These are phyloP conservation scores for Penicillium tannophilum DNA, from an alignment of 495 filamentous ascomycete species.

Conservation along the genomic window DNA sequence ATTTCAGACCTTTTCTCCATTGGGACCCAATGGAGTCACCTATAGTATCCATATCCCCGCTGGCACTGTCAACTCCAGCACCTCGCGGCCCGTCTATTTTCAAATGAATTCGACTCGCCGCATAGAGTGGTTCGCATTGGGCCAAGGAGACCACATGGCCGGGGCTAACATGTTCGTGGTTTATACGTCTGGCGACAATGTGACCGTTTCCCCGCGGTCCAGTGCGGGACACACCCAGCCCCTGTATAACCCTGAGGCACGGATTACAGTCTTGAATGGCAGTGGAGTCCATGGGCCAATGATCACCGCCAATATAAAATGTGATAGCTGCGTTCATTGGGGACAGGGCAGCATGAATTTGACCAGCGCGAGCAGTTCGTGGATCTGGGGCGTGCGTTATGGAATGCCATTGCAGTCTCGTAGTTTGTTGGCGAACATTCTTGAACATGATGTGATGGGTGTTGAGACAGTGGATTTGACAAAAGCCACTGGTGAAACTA, in stretches of 20 bases:
- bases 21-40: slow-evolving; percentile 26
- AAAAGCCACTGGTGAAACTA: slow-evolving; percentile 19
- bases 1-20: slow-evolving; percentile 30
- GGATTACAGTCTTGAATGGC: slow-evolving; percentile 59
- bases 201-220: slow-evolving; percentile 67
- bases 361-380: slow-evolving; percentile 47
- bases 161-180: slow-evolving; percentile 70
- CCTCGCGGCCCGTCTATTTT: slow-evolving; percentile 55
- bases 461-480: slow-evolving; percentile 18
- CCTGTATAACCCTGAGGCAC: slow-evolving; percentile 47
- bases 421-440: slow-evolving; percentile 49
- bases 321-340: slow-evolving; percentile 60
- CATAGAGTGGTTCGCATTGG: slow-evolving; percentile 66
- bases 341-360: slow-evolving; percentile 50
- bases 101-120: slow-evolving; percentile 63
- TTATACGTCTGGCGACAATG: slow-evolving; percentile 60
- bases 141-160: slow-evolving; percentile 62
- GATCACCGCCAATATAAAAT: slow-evolving; percentile 67
- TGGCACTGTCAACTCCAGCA: slow-evolving; percentile 26
- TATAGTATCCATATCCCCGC: slow-evolving; percentile 39
- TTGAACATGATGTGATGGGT: slow-evolving; percentile 54
- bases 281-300: slow-evolving; percentile 55
- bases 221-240: slow-evolving; percentile 58
- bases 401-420: slow-evolving; percentile 60
- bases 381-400: slow-evolving; percentile 67